Evolutionary conservation across 1,284 basidiomycete species (phyloP).

Genomic region (Sanghuangporus baumii): DNA sequence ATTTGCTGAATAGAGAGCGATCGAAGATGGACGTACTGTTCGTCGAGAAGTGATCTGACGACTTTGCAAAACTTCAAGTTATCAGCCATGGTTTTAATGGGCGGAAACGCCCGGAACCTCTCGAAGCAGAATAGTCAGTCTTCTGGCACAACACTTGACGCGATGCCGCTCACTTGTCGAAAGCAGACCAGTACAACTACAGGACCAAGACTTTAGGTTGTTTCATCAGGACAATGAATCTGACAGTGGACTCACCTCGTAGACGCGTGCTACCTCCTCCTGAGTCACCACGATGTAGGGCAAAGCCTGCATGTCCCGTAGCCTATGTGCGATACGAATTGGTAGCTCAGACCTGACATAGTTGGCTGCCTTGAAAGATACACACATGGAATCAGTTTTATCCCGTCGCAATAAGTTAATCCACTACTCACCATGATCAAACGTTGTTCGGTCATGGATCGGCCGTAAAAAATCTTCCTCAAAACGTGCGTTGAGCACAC

Average conservation of each 20-base stretch:
- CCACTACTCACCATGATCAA: constrained; percentile 54
- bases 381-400: constrained; percentile 3
- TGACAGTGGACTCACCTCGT: constrained; percentile 50
- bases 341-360: constrained; percentile 88
- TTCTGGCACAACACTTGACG: neutral
- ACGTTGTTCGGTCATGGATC: constrained; percentile 69
- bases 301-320: constrained; percentile 81
- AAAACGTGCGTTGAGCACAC: constrained; percentile 5
- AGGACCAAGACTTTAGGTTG: neutral
- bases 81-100: constrained; percentile 67
- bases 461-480: constrained; percentile 60
- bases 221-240: neutral
- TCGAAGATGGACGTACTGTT: constrained; percentile 53
- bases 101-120: constrained; percentile 70
- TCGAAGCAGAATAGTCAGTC: constrained; percentile 25
- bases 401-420: neutral
- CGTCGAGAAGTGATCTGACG: constrained; percentile 57
- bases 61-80: constrained; percentile 79
- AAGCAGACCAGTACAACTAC: constrained; percentile 77
- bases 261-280: constrained; percentile 78
- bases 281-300: constrained; percentile 89
- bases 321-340: constrained; percentile 81
- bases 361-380: constrained; percentile 63
- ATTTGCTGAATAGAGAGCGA: constrained; percentile 27
- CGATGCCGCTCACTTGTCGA: constrained; percentile 56